Base-by-base conservation (phyloP, 2,329 filamentous ascomycete genomes). In the Catunica adiposa region DNA sequence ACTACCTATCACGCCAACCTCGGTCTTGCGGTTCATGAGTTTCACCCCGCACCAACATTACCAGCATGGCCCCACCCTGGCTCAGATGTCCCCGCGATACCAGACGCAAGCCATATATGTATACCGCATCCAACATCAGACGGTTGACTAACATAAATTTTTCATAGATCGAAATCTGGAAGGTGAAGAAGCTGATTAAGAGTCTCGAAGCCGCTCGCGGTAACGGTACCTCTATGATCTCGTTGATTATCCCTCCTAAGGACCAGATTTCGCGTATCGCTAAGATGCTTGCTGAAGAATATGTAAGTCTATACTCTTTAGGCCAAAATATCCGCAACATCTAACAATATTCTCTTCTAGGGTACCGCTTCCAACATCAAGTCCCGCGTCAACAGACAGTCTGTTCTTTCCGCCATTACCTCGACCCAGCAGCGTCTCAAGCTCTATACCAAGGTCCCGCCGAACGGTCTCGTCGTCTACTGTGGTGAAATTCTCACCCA, bases 231-330 rank as follows among this genome's bases (percentile, higher is more conserved):
- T 90, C 84, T 75, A 98, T 98, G 92, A 98, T 98, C 72, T 97
- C 90, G 61, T 80, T 98, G 71, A 96, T 98, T 66, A 97, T 98
- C 67, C 92, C 92, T 59, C 92, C 92, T 63, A 98, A 98, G 81
- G 89, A 96, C 71, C 92, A 98, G 74, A 80, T 98, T 61, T 97
- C 92, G 48, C 84, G 89, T 66, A 85, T 87, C 56, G 87, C 92
- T 59, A 97, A 97, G 80, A 98, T 98, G 92, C 85, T 98, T 83
- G 94, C 94, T 76, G 92, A 98, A 96, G 89, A 95, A 86, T 95
- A 92, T 68, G 87, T 92, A 79, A 62, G 85, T 73, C 47, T 3
- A 9, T 29, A 40, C 51, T 53, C 26, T 31, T 8, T 17, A 20
- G 14, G 5, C 34, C 23, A n/a, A 29, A 29, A 15, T 46, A 23